Conservation (phyloP, 495 filamentous ascomycete genomes). For the Cercophora samala region DNA sequence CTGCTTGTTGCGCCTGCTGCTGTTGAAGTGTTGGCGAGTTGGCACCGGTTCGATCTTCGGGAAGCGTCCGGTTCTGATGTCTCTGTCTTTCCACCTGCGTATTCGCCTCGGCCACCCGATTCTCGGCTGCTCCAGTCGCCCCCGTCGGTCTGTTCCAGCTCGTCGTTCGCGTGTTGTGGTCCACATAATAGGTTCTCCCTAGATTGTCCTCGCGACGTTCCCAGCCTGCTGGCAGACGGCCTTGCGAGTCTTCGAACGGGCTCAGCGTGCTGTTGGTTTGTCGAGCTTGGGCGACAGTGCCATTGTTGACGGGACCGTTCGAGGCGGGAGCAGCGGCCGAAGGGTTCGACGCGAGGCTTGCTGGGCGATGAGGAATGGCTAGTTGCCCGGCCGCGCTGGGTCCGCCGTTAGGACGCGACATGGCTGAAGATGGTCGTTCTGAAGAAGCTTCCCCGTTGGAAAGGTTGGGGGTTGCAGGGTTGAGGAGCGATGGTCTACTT, state of each 20-base stretch:
- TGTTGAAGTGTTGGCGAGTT: slow-evolving; percentile 81
- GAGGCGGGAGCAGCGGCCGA: slow-evolving; percentile 33
- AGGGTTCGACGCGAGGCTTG: slow-evolving; percentile 29
- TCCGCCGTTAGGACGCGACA: slow-evolving; percentile 43
- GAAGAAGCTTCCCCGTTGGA: slow-evolving; percentile 32
- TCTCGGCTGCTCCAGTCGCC: slow-evolving; percentile 67
- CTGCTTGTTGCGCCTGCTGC: slow-evolving; percentile 45
- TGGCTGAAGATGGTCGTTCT: slow-evolving; percentile 45
- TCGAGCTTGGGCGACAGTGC: slow-evolving; percentile 22
- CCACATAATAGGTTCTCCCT: slow-evolving; percentile 97
- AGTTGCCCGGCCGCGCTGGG: slow-evolving; percentile 30
- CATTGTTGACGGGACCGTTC: slow-evolving; percentile 39
- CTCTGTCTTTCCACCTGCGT: slow-evolving; percentile 87
- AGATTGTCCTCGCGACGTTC: slow-evolving; percentile 94
- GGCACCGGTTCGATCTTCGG: slow-evolving; percentile 91
- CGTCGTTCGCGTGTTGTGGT: slow-evolving; percentile 94
- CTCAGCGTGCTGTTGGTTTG: slow-evolving; percentile 63
- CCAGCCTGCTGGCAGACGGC: slow-evolving; percentile 89
- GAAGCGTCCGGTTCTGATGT: slow-evolving; percentile 92
- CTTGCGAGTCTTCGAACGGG: slow-evolving; percentile 93
- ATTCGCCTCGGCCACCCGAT: slow-evolving; percentile 74
- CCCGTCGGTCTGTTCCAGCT: slow-evolving; percentile 90
- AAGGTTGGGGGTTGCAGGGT: slow-evolving; percentile 38
- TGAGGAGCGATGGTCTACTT: slow-evolving; percentile 41
- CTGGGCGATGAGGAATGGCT: slow-evolving; percentile 36